Evolutionary conservation across 1,284 basidiomycete species (phyloP).

Genomic region (Sphagnurus paluster): DNA sequence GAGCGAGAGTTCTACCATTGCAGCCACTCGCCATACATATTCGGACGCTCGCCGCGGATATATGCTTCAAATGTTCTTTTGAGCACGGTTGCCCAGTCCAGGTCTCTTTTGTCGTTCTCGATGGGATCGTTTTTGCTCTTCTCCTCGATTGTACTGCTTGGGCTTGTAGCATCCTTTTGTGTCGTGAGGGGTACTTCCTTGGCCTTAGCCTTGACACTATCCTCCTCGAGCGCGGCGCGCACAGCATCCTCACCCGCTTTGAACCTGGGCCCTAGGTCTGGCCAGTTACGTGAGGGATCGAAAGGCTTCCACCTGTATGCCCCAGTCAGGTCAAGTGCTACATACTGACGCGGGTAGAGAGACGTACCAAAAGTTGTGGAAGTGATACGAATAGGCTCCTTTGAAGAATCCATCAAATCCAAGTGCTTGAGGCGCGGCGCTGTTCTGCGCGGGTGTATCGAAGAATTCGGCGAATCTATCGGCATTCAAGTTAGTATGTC

Average conservation of each 20-base stretch:
- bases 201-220: too few species aligned
- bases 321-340: too few species aligned
- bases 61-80: conserved; percentile 80
- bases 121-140: conserved; percentile 30
- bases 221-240: conserved; percentile 35
- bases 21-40: conserved; percentile 76
- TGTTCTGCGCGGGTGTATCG: conserved; percentile 62
- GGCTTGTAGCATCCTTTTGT: conserved; percentile 9
- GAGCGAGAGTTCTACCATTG: conserved; percentile 32
- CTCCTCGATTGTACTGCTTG: background rate
- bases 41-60: conserved; percentile 70
- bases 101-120: conserved; percentile 53
- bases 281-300: conserved; percentile 71
- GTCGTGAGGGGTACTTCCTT: conserved; percentile 14
- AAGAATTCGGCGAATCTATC: conserved; percentile 72
- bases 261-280: conserved; percentile 71
- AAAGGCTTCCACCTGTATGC: conserved; percentile 80
- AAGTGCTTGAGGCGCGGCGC: conserved; percentile 66
- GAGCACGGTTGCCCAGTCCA: conserved; percentile 72
- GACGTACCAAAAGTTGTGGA: conserved; percentile 72
- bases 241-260: conserved; percentile 53
- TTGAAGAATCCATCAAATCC: conserved; percentile 83
- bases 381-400: conserved; percentile 82
- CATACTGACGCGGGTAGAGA: too few species aligned
- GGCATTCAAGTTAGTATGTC: background rate